Percentiles rank a stretch among this genome's conserved stretches.
Evolutionary conservation across 176 grass and related monocot species (phyloP).

Genomic region (Saccharum spontaneum): DNA sequence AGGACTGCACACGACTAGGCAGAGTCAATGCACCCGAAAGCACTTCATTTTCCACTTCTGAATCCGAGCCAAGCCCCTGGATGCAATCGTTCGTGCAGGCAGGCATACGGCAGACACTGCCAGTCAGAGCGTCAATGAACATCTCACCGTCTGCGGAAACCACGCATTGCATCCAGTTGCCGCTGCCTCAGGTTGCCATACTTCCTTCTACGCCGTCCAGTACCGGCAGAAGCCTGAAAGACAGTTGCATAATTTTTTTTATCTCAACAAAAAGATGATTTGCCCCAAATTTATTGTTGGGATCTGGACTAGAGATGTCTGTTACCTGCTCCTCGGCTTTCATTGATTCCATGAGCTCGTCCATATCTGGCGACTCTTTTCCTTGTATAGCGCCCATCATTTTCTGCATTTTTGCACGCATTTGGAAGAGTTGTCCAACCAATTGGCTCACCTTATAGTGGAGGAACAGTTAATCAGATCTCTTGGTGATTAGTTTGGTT

Average conservation of each 20-base stretch:
- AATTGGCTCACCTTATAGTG: constrained; percentile 48
- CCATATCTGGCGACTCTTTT: constrained; percentile 68
- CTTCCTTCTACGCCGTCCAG: constrained; percentile 45
- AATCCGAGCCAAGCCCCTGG: not conserved
- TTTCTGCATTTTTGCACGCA: constrained; percentile 93
- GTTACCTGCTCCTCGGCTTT: constrained; percentile 76
- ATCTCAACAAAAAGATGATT: not conserved
- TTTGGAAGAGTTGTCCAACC: constrained; percentile 69
- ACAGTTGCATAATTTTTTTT: not conserved
- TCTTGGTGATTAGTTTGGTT: not conserved
- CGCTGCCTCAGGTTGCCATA: constrained; percentile 52
- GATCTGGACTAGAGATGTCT: not conserved
- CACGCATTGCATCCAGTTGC: constrained; percentile 51
- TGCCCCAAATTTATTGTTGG: not conserved
- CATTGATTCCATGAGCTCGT: constrained; percentile 73
- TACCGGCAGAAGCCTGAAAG: constrained; percentile 27
- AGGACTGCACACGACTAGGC: not conserved
- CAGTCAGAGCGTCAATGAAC: not conserved
- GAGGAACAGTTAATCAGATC: not conserved
- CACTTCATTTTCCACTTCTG: not conserved
- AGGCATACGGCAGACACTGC: not conserved
- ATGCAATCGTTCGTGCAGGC: not conserved
- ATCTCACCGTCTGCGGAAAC: constrained; percentile 49
- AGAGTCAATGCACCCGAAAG: not conserved
- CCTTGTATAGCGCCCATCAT: constrained; percentile 95